These are phyloP conservation scores for Glycine soja DNA, from an alignment of 306 rosid species.

Conservation along the genomic window DNA sequence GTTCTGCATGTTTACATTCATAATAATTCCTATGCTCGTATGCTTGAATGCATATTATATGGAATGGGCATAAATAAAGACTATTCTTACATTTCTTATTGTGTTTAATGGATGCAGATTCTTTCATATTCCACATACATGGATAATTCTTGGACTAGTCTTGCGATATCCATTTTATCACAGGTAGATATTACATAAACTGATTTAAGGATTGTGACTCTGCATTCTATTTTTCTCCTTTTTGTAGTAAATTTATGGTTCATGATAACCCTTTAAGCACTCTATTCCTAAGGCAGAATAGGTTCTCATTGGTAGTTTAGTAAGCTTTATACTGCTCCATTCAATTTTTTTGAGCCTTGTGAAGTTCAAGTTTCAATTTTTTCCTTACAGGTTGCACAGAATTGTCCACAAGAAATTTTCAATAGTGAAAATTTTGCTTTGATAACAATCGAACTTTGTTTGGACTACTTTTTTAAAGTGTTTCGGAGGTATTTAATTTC, in stretches of 20 bases:
- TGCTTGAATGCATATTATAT: slow-evolving; percentile 31
- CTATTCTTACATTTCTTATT: slow-evolving; percentile 34
- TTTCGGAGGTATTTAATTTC: slow-evolving; percentile 63
- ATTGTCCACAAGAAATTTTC: slow-evolving; percentile 77
- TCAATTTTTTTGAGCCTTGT: slow-evolving; percentile 27
- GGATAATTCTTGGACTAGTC: slow-evolving; percentile 85
- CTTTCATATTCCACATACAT: slow-evolving; percentile 77
- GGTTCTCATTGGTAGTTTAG: slow-evolving; percentile 35
- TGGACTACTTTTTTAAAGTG: slow-evolving; percentile 65
- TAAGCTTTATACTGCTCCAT: slow-evolving; percentile 29
- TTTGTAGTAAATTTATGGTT: slow-evolving; percentile 28
- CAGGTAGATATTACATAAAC: slow-evolving; percentile 63
- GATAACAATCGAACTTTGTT: slow-evolving; percentile 75
- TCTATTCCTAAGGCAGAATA: slow-evolving; percentile 31
- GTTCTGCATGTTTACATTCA: slow-evolving; percentile 38
- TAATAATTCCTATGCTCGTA: slow-evolving; percentile 1
- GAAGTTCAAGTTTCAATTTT: slow-evolving; percentile 51
- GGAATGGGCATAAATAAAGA: slow-evolving; percentile 17
- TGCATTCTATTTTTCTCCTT: slow-evolving; percentile 37
- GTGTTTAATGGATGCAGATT: slow-evolving; percentile 67
- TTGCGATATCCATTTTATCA: slow-evolving; percentile 72
- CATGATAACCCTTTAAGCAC: slow-evolving; percentile 4
- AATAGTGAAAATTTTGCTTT: slow-evolving; percentile 66
- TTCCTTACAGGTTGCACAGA: slow-evolving; percentile 73
- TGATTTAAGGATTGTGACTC: slow-evolving; percentile 38